Evolutionary conservation across 129 eudicot genomes (phyloP).

Genomic region (Lonicera japonica): DNA sequence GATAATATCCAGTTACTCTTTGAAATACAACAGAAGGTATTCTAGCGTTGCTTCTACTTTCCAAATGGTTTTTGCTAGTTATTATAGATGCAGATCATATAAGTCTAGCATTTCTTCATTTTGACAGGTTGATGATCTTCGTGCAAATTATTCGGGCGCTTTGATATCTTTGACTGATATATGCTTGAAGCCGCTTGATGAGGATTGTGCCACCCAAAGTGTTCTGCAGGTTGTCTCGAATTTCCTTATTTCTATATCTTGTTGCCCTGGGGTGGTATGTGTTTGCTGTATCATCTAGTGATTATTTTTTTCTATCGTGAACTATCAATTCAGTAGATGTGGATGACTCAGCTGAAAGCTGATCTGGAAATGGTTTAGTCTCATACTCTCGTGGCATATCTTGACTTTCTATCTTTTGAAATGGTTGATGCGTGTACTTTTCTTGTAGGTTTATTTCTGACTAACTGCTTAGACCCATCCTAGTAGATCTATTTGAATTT

Average conservation of each 20-base stretch:
- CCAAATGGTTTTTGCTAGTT: background rate
- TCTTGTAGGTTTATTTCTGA: no score
- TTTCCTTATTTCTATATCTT: background rate
- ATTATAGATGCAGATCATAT: background rate
- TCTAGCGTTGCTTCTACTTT: background rate
- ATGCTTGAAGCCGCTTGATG: slow-evolving; percentile 67
- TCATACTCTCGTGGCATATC: no score
- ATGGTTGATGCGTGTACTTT: no score
- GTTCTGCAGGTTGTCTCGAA: slow-evolving; percentile 48
- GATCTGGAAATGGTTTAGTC: no score
- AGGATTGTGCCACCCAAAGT: slow-evolving; percentile 67
- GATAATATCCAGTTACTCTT: slow-evolving; percentile 50
- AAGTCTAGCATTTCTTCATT: background rate
- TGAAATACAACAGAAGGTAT: slow-evolving; percentile 60
- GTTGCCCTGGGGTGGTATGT: background rate
- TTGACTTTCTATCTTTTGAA: no score
- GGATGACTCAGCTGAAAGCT: no score
- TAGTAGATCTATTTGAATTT: no score
- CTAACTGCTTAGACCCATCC: no score
- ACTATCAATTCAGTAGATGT: no score
- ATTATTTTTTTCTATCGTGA: no score
- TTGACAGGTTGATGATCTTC: slow-evolving; percentile 48
- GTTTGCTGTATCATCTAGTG: no score
- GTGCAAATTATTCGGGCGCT: slow-evolving; percentile 52
- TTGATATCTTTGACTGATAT: slow-evolving; percentile 51